These are phyloP conservation scores for Cyberlindnera samutprakarnensis DNA, from an alignment of 805 yeast genomes.

Conservation along the genomic window DNA sequence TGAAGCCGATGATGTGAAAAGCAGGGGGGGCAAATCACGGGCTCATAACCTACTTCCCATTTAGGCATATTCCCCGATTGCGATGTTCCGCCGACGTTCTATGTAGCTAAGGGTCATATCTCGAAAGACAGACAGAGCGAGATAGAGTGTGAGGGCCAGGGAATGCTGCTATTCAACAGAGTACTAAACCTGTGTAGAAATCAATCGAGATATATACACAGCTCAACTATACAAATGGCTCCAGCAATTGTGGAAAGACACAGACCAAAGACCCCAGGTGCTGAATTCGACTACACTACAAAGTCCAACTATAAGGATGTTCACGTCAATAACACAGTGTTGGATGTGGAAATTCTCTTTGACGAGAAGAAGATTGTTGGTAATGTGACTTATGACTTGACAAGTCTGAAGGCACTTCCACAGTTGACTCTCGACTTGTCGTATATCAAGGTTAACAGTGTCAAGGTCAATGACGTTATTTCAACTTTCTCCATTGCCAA, in stretches of 20 bases:
- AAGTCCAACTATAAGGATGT: conserved; percentile 61
- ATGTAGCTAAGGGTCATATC: too few relatives aligned
- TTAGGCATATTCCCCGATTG: too few relatives aligned
- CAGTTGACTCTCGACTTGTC: conserved; percentile 64
- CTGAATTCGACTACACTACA: conserved; percentile 72
- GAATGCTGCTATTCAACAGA: too few relatives aligned
- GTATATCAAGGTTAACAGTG: conserved; percentile 39
- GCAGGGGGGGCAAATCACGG: too few relatives aligned
- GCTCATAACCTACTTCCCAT: too few relatives aligned
- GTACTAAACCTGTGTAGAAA: too few relatives aligned
- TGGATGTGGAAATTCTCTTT: conserved; percentile 52
- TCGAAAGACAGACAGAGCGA: too few relatives aligned
- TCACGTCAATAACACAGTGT: conserved; percentile 39
- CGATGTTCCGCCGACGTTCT: too few relatives aligned
- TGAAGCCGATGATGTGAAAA: too few relatives aligned
- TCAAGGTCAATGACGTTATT: conserved; percentile 33
- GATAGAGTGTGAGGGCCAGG: too few relatives aligned
- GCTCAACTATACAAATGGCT: too few relatives aligned
- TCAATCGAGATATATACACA: too few relatives aligned
- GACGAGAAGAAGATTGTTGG: conserved; percentile 46
- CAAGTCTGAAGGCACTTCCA: conserved; percentile 21
- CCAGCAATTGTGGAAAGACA: conserved; percentile 23
- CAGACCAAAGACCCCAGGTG: conserved; percentile 26
- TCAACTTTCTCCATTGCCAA: conserved; percentile 28
- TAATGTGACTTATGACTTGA: conserved; percentile 40